Base-by-base conservation (phyloP, 805 yeast species). In the Lipomyces orientalis region DNA sequence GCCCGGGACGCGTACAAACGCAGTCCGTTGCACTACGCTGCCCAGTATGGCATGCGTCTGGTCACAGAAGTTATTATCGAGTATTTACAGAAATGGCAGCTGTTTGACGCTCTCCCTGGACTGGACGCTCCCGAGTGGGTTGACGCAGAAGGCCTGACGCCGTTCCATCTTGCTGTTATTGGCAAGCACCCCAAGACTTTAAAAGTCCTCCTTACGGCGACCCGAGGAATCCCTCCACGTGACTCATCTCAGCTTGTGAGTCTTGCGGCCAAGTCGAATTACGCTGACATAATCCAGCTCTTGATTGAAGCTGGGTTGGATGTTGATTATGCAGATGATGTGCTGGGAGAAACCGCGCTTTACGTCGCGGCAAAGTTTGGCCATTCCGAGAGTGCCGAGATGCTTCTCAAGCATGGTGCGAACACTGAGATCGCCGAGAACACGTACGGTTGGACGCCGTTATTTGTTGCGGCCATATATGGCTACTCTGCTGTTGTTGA, bases 361-460 rank as follows among this genome's bases (percentile, higher is more conserved):
- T 93, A 89, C 76, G 82, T 90, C 62, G 93, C 97, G 4, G 79
- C 93, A 1, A 91, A 89, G 76, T 78, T 88, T 75, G 86, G 90
- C 74, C 78, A 83, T 63, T 67, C 78, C 9, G 83, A 83, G 1
- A 79, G 89, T 29, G 91, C 88, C 7, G 80, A 84, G 67, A 77
- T 79, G 60, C 76, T 91, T 19, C 80, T 94, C 64, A 83, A 90
- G 1, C 78, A 82, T 16, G 86, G 87, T 10, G 97, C 97, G 0
- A 81, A 88, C 71, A 79, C 93, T 0, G 97, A 93, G 75, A 80
- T 91, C 61, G 86, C 88, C 0, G 98, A 94, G 74, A 75, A 79
- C 4, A 83, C 90, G 0, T 93, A 91, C 79, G 97, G 97, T 0
- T 94, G 98, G 98, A 91, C 97, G 0, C 97, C 98, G 5, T 81